Conservation (phyloP, 129 eudicot genomes). For the sunflower (Helianthus annuus) region DNA sequence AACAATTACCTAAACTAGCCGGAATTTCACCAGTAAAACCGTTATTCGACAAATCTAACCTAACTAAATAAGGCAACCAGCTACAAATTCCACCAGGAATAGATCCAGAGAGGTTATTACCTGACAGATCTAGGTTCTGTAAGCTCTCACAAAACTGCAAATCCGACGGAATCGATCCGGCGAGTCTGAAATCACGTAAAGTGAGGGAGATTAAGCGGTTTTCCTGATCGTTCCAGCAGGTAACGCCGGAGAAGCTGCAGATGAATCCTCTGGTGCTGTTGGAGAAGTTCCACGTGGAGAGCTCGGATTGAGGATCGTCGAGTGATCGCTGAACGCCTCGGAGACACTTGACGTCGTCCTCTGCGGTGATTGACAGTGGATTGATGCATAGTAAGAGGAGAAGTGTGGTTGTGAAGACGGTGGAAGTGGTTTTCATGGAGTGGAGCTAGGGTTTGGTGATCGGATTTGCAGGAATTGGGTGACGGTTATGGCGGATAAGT, state of each 20-base stretch:
- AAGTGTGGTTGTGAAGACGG: no score
- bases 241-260: slow-evolving; percentile 64
- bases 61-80: slow-evolving; percentile 69
- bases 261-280: slow-evolving; percentile 52
- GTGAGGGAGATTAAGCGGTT: slow-evolving; percentile 58
- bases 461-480: no score
- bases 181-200: slow-evolving; percentile 43
- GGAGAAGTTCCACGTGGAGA: slow-evolving; percentile 56
- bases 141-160: slow-evolving; percentile 58
- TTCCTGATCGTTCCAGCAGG: slow-evolving; percentile 84
- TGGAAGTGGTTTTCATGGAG: no score
- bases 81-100: slow-evolving; percentile 50
- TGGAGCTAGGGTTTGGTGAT: no score
- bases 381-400: no score
- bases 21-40: slow-evolving; percentile 58
- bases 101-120: slow-evolving; percentile 60
- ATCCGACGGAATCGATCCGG: slow-evolving; percentile 51
- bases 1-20: slow-evolving; percentile 48
- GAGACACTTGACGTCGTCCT: slow-evolving; percentile 69
- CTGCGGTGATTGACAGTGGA: slow-evolving; percentile 26
- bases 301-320: slow-evolving; percentile 32
- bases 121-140: slow-evolving; percentile 54
- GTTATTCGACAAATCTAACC: slow-evolving; percentile 65
- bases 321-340: slow-evolving; percentile 46
- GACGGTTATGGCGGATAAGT: no score